Evolutionary conservation across 2,329 filamentous ascomycete genomes (phyloP), one percentile per base, ranked within the genome.

Genomic region (Colletotrichum salicis): DNA sequence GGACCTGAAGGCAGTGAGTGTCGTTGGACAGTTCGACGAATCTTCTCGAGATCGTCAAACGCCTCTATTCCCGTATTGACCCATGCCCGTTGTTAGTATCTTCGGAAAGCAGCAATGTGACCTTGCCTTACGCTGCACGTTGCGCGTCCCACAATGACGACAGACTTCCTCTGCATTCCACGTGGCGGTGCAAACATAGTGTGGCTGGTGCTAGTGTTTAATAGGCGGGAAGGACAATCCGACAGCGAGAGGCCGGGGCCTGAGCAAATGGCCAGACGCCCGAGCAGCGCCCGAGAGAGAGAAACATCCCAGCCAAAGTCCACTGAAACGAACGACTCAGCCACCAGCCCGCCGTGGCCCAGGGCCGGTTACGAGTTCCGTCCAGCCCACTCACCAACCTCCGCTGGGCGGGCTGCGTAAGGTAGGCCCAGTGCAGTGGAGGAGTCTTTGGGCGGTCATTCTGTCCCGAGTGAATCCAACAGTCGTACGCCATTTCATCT

Each of bases 301-400:
- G 45, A 70, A 70, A 56, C 64, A 67, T 62, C 51, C 62, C 33
- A 66, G 63, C 48, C 63, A 37, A 27, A 56, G 60, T 45, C 55
- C 65, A 70, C 70, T 72, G 65, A 72, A 72, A 70, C 66, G 60
- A 70, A 60, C 59, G 65, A 72, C 65, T 71, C 65, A 72, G 70
- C 70, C 70, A 72, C 70, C 58, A 64, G 66, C 55, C 58, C 60
- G 66, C 55, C n/a, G 66, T 64, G 54, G 65, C 48, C 59, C 59
- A 71, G 41, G 24, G 63, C 51, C 27, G 65, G 69, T 71, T 68
- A 71, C 69, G 59, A 69, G 65, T 54, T 22, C 59, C 45, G 22
- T 2, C 37, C 37, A 41, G 15, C 15, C 45, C 56, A 31, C 31
- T 60, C 57, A 10, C 41, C 31, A 35, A 48, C 37, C 60, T 59